Percentiles rank a stretch among this genome's conserved stretches.
Evolutionary conservation across 768 basidiomycete species (phyloP).

Genomic region (Cyclocybe aegerita): DNA sequence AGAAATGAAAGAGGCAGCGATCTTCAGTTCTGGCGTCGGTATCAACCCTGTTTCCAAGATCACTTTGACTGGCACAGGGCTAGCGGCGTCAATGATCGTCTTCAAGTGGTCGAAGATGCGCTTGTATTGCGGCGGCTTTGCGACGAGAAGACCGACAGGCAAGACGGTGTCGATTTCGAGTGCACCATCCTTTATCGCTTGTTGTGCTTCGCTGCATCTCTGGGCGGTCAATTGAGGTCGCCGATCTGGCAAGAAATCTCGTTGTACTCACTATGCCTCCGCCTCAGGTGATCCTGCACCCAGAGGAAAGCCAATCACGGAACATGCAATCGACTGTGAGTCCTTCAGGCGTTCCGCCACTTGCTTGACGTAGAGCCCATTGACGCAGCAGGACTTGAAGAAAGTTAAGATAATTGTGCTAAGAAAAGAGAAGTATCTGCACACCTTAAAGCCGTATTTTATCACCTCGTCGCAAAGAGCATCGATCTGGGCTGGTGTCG

Average conservation of each 20-base stretch:
- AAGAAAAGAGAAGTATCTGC: not conserved
- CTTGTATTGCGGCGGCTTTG: conserved; percentile 31
- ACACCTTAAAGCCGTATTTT: conserved; percentile 47
- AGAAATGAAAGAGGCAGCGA: conserved; percentile 44
- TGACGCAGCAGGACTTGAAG: conserved; percentile 50
- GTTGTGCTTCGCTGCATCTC: conserved; percentile 39
- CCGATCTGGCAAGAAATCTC: too few relatives aligned
- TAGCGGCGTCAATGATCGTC: conserved; percentile 34
- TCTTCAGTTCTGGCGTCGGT: conserved; percentile 38
- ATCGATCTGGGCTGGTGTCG: conserved; percentile 43
- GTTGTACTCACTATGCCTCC: conserved; percentile 41
- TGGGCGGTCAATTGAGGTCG: not conserved
- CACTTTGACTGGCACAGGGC: conserved; percentile 41
- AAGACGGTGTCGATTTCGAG: conserved; percentile 53
- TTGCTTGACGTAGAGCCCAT: conserved; percentile 41
- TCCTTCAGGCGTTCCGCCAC: conserved; percentile 38
- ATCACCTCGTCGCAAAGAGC: conserved; percentile 48
- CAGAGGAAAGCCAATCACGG: conserved; percentile 52
- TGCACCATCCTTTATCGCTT: conserved; percentile 46
- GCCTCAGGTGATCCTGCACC: conserved; percentile 42
- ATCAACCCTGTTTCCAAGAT: conserved; percentile 53
- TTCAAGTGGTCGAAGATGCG: conserved; percentile 39
- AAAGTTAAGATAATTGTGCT: not conserved
- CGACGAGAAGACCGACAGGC: conserved; percentile 45
- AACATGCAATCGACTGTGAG: conserved; percentile 39